A percentile compares a stretch with the other conserved stretches of the same genome.
Conservation (phyloP, 2,329 filamentous ascomycete genomes). For the Trichoderma sp. region DNA sequence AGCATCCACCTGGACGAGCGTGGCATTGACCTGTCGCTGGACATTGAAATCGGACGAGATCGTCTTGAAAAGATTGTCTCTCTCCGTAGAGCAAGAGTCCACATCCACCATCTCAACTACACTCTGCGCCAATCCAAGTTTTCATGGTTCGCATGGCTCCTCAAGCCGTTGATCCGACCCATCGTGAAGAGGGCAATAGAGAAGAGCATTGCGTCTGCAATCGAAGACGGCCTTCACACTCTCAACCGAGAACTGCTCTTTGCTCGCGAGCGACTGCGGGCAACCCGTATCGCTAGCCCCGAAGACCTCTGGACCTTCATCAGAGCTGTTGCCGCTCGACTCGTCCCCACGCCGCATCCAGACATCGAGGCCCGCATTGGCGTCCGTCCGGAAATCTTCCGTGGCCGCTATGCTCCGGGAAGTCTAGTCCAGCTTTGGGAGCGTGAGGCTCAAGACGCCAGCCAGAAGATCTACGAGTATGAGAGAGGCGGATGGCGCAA, state of each 20-base stretch:
- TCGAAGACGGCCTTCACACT: slow-evolving; percentile 66
- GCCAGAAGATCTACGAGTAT: slow-evolving; percentile 72
- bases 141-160: slow-evolving; percentile 73
- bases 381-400: slow-evolving; percentile 63
- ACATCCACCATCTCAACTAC: slow-evolving; percentile 85
- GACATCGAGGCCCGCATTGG: slow-evolving; percentile 74
- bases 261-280: slow-evolving; percentile 80
- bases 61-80: slow-evolving; percentile 77
- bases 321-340: slow-evolving; percentile 73
- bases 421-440: slow-evolving; percentile 90
- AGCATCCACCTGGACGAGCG: slow-evolving; percentile 82
- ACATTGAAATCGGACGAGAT: slow-evolving; percentile 78
- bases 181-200: slow-evolving; percentile 78
- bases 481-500: slow-evolving; percentile 76
- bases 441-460: slow-evolving; percentile 68
- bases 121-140: slow-evolving; percentile 71
- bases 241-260: slow-evolving; percentile 84
- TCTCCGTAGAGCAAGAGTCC: slow-evolving; percentile 71
- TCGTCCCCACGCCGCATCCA: slow-evolving; percentile 69
- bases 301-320: slow-evolving; percentile 78
- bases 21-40: slow-evolving; percentile 81
- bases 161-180: slow-evolving; percentile 80
- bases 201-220: slow-evolving; percentile 68
- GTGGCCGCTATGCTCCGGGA: slow-evolving; percentile 81
- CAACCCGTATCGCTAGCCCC: slow-evolving; percentile 77